Percentiles rank a stretch among this genome's conserved stretches.
phyloP scores from a whole-genome alignment of 805 yeast species.

The Vanderwaltozyma tropicalis region DNA sequence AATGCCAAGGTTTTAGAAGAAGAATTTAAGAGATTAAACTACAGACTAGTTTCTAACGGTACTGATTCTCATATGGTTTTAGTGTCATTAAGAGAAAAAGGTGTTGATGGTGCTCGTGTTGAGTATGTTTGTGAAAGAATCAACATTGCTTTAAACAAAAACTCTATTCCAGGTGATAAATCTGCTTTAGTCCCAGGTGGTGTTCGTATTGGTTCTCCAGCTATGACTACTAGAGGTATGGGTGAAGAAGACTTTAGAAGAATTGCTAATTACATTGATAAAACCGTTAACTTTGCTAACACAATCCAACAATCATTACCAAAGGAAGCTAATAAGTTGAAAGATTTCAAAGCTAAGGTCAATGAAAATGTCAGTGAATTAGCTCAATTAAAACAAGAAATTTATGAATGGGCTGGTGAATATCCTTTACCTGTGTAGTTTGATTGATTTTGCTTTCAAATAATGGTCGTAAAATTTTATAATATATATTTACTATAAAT shows the following conservation, averaged over 20 bases:
- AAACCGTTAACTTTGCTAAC: slow-evolving; percentile 66
- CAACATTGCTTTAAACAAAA: slow-evolving; percentile 93
- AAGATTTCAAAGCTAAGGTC: slow-evolving; percentile 85
- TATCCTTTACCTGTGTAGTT: slow-evolving; percentile 56
- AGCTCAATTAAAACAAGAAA: slow-evolving; percentile 59
- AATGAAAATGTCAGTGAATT: slow-evolving; percentile 64
- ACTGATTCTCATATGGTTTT: slow-evolving; percentile 96
- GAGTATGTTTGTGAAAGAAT: slow-evolving; percentile 90
- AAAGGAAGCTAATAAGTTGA: slow-evolving; percentile 85
- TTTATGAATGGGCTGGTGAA: slow-evolving; percentile 83
- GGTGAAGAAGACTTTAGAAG: slow-evolving; percentile 75
- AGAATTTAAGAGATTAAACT: slow-evolving; percentile 62
- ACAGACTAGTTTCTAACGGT: slow-evolving; percentile 82
- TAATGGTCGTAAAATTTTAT: too few species aligned
- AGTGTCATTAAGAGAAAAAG: slow-evolving; percentile 78
- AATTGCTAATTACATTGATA: slow-evolving; percentile 72
- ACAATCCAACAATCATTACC: slow-evolving; percentile 72
- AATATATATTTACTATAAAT: not conserved
- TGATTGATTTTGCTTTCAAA: too few species aligned
- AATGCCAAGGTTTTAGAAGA: slow-evolving; percentile 79
- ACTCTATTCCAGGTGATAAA: slow-evolving; percentile 96
- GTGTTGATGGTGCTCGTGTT: slow-evolving; percentile 93
- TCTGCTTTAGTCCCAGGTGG: slow-evolving; percentile 96
- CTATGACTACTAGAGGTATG: slow-evolving; percentile 96
- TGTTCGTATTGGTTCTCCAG: slow-evolving; percentile 95